Conservation (phyloP, 148 eudicot genomes). For the Silene uniflora region DNA sequence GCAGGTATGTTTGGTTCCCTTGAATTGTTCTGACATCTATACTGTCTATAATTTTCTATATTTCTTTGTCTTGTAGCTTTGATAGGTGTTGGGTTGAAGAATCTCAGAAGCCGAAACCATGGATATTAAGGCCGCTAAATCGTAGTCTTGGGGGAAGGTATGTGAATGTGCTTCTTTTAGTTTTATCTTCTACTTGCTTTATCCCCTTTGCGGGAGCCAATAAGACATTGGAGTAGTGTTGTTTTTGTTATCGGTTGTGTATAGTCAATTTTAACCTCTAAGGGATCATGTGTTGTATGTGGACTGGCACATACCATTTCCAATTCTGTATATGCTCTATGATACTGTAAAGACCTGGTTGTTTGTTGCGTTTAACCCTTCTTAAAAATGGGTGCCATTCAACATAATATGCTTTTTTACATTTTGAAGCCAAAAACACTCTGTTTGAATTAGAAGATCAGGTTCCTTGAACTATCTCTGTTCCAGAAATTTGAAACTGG, state of each 20-base stretch:
- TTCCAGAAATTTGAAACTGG: background rate
- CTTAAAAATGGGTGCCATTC: background rate
- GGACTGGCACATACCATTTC: background rate
- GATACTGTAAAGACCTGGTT: background rate
- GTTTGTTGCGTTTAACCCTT: too few relatives aligned
- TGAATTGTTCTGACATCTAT: background rate
- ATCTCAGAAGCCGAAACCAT: slow-evolving; percentile 59
- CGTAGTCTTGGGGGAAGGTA: slow-evolving; percentile 92
- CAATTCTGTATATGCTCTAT: background rate
- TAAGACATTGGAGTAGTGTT: too few relatives aligned
- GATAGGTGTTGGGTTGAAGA: slow-evolving; percentile 79
- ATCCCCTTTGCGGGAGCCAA: background rate
- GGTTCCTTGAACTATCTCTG: background rate
- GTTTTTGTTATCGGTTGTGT: background rate
- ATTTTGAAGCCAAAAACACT: background rate
- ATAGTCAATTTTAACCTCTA: background rate
- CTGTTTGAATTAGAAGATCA: background rate
- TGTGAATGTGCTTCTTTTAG: slow-evolving; percentile 8
- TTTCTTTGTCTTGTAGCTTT: slow-evolving; percentile 47
- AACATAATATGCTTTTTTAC: background rate
- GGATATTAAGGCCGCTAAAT: slow-evolving; percentile 86
- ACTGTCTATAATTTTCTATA: background rate
- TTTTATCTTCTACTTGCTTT: background rate
- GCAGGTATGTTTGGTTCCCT: slow-evolving; percentile 42
- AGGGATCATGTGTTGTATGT: background rate